Conservation (phyloP, 495 filamentous ascomycete genomes). For the Chaetomium cochliodes region DNA sequence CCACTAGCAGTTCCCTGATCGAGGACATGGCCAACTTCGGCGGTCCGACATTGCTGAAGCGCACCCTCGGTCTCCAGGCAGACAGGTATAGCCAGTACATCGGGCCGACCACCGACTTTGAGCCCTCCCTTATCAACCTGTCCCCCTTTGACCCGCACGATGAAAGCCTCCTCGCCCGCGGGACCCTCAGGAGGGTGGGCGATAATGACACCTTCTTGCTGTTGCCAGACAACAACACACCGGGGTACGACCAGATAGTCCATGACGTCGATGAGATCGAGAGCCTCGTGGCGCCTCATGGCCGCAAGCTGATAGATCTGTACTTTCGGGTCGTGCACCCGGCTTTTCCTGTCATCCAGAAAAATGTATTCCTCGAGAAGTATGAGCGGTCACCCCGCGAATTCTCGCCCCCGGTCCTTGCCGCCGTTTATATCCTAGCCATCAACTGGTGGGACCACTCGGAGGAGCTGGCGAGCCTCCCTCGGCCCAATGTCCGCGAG, state of each 20-base stretch:
- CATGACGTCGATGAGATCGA: constrained; percentile 79
- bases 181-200: constrained; percentile 75
- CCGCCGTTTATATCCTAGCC: constrained; percentile 86
- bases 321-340: constrained; percentile 90
- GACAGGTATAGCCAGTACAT: constrained; percentile 64
- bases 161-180: constrained; percentile 65
- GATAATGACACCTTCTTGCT: constrained; percentile 82
- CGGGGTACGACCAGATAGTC: constrained; percentile 57
- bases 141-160: constrained; percentile 69
- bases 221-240: constrained; percentile 63
- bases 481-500: constrained; percentile 69
- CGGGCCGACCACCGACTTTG: constrained; percentile 69
- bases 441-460: constrained; percentile 86
- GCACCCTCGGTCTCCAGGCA: constrained; percentile 63
- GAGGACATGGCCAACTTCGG: constrained; percentile 63
- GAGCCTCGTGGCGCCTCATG: constrained; percentile 76
- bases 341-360: constrained; percentile 85
- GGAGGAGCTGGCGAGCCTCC: constrained; percentile 59
- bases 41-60: constrained; percentile 58
- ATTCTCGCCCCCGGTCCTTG: constrained; percentile 79
- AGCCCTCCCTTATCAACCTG: constrained; percentile 68
- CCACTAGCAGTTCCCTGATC: constrained; percentile 53
- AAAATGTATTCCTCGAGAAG: constrained; percentile 81
- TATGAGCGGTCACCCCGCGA: constrained; percentile 72
- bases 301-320: constrained; percentile 74